Evolutionary conservation across 345 rosid species (phyloP).

Genomic region (Gossypium mustelinum): DNA sequence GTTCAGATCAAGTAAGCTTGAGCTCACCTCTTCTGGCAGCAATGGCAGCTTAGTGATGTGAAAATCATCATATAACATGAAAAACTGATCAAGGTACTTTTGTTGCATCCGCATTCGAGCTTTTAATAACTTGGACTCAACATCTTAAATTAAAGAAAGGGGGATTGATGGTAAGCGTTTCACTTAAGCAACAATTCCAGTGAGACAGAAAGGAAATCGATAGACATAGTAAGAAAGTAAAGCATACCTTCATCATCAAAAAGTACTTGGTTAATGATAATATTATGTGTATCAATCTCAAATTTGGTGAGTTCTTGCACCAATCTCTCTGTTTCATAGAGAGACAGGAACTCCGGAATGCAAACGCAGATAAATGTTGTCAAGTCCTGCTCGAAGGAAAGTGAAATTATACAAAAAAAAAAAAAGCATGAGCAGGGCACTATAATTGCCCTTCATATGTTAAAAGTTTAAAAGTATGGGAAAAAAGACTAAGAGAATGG

Average conservation of each 20-base stretch:
- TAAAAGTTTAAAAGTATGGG: no score
- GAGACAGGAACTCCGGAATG: constrained; percentile 98
- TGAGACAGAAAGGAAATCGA: neutral
- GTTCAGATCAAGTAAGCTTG: neutral
- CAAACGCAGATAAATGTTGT: constrained; percentile 96
- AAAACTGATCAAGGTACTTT: constrained; percentile 96
- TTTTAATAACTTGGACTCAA: constrained; percentile 83
- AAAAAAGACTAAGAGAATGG: neutral
- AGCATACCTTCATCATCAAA: constrained; percentile 77
- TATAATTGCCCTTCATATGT: neutral
- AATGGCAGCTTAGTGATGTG: constrained; percentile 91
- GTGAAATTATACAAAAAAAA: neutral
- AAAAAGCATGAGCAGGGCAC: neutral
- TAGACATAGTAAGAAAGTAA: neutral
- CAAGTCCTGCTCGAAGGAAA: constrained; percentile 62
- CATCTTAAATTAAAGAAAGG: constrained; percentile 35
- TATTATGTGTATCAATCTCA: constrained; percentile 95
- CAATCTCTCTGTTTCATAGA: constrained; percentile 94
- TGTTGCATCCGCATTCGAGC: constrained; percentile 98
- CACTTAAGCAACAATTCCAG: constrained; percentile 7
- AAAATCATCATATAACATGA: constrained; percentile 96
- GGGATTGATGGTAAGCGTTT: constrained; percentile 6
- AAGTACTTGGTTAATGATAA: constrained; percentile 93
- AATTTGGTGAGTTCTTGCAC: constrained; percentile 98
- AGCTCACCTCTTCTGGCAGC: constrained; percentile 88